These are phyloP conservation scores for Myriosclerotinia curreyana DNA, from an alignment of 2,329 filamentous ascomycete genomes.

Conservation along the genomic window DNA sequence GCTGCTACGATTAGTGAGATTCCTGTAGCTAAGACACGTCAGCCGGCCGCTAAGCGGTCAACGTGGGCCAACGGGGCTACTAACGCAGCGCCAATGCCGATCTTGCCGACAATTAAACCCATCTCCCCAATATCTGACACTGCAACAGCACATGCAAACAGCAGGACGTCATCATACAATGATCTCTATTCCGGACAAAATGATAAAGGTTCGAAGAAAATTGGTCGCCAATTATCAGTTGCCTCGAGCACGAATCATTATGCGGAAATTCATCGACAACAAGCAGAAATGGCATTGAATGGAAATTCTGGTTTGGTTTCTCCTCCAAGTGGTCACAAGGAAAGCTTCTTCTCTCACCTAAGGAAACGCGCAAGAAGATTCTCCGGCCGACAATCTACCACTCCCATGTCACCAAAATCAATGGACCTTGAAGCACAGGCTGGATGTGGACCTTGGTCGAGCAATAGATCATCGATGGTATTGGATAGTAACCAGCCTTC, in stretches of 20 bases:
- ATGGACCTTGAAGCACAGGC: slow-evolving; percentile 93
- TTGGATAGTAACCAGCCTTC: slow-evolving; percentile 55
- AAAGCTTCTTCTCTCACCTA: slow-evolving; percentile 97
- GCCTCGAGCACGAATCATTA: slow-evolving; percentile 93
- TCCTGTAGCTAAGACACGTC: slow-evolving; percentile 44
- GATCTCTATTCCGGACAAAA: slow-evolving; percentile 49
- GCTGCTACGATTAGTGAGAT: slow-evolving; percentile 43
- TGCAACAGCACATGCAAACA: slow-evolving; percentile 83
- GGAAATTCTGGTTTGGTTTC: slow-evolving; percentile 70
- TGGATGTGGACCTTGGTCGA: slow-evolving; percentile 85
- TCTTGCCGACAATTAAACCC: slow-evolving; percentile 88
- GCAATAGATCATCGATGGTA: slow-evolving; percentile 79
- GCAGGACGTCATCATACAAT: slow-evolving; percentile 54
- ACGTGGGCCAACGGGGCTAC: slow-evolving; percentile 87
- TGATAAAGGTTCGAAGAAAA: slow-evolving; percentile 78
- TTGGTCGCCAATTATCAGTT: slow-evolving; percentile 89
- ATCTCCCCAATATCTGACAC: slow-evolving; percentile 96
- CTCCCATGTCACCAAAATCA: slow-evolving; percentile 70
- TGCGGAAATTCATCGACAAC: slow-evolving; percentile 81
- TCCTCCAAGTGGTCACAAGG: slow-evolving; percentile 76
- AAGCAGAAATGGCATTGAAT: slow-evolving; percentile 86
- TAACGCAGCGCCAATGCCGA: slow-evolving; percentile 87
- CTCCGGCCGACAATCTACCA: slow-evolving; percentile 79
- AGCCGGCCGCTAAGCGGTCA: slow-evolving; percentile 71
- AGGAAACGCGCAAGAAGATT: slow-evolving; percentile 89